These are phyloP conservation scores for Vickermania spadyakhi DNA, from an alignment of 208 protist genomes.

Conservation along the genomic window DNA sequence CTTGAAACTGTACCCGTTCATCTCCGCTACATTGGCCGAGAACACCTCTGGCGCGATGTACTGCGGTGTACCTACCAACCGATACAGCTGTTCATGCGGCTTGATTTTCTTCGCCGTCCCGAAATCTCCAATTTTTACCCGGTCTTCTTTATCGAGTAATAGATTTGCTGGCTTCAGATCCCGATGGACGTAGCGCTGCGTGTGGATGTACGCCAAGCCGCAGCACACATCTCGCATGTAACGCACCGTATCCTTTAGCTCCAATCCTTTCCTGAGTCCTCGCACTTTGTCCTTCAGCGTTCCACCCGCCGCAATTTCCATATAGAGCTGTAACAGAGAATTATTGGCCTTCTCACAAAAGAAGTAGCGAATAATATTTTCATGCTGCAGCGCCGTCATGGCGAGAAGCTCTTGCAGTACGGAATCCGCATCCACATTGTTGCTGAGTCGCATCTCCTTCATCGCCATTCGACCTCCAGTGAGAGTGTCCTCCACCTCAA, in stretches of 20 bases:
- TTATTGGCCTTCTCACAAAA: slow-evolving; percentile 83
- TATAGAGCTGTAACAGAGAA: slow-evolving; percentile 76
- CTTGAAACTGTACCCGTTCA: slow-evolving; percentile 75
- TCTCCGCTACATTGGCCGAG: slow-evolving; percentile 32
- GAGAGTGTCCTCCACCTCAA: slow-evolving; percentile 75
- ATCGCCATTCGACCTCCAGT: slow-evolving; percentile 85
- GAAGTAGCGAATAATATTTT: slow-evolving; percentile 93
- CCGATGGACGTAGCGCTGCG: slow-evolving; percentile 76
- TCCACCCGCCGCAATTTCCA: slow-evolving; percentile 88
- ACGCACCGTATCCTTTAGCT: slow-evolving; percentile 57
- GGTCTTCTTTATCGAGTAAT: slow-evolving; percentile 62
- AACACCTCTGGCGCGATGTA: slow-evolving; percentile 92
- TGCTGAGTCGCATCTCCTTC: slow-evolving; percentile 83
- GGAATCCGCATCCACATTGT: slow-evolving; percentile 64
- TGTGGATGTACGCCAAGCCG: slow-evolving; percentile 86
- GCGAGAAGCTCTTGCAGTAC: slow-evolving; percentile 82
- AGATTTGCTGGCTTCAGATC: slow-evolving; percentile 91
- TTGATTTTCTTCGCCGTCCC: slow-evolving; percentile 81
- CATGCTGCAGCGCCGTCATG: slow-evolving; percentile 85
- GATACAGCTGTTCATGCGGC: slow-evolving; percentile 66
- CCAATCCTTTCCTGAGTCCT: slow-evolving; percentile 37
- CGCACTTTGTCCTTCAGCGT: slow-evolving; percentile 76
- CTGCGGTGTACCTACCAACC: slow-evolving; percentile 75
- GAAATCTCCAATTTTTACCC: slow-evolving; percentile 94
- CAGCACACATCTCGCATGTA: slow-evolving; percentile 72